Percentiles rank a stretch among this genome's conserved stretches.
Conservation (phyloP, 495 filamentous ascomycete species). For the Massariosphaeria phaeospora region DNA sequence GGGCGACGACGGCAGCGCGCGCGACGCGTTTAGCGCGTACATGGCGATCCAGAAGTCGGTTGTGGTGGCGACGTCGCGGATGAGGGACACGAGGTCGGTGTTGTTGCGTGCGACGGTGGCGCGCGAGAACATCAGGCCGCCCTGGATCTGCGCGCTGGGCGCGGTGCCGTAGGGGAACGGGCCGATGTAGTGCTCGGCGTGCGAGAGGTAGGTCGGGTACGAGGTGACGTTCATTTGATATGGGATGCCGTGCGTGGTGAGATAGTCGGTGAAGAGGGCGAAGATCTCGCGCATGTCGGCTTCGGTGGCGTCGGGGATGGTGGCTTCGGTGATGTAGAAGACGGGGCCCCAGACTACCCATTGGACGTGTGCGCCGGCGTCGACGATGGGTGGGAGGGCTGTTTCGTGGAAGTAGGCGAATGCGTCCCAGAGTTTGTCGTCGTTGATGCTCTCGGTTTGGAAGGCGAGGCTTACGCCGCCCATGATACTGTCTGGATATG, state of each 20-base stretch:
- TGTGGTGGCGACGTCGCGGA: conserved; percentile 9
- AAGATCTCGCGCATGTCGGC: not conserved
- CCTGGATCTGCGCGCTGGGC: conserved; percentile 1
- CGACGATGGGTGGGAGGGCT: conserved; percentile 13
- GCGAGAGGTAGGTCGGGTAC: not conserved
- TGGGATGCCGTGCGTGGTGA: not conserved
- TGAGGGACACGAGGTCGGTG: not conserved
- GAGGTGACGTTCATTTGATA: conserved; percentile 14
- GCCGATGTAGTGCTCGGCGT: conserved; percentile 5
- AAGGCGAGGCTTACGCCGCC: conserved; percentile 8
- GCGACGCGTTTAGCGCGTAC: conserved; percentile 13
- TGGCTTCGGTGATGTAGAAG: conserved; percentile 9
- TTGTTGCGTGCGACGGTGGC: not conserved
- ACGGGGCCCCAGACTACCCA: conserved; percentile 4
- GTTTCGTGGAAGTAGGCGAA: not conserved
- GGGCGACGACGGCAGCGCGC: not conserved
- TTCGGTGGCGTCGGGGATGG: conserved; percentile 10
- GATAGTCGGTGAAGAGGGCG: conserved; percentile 5
- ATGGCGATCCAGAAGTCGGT: conserved; percentile 4
- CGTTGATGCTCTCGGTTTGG: not conserved
- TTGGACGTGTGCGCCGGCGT: conserved; percentile 12
- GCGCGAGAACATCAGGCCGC: conserved; percentile 11
- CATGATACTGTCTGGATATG: conserved; percentile 4
- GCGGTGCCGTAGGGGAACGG: conserved; percentile 6
- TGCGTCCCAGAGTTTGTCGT: conserved; percentile 8